Percentiles rank a stretch among this genome's conserved stretches.
These are phyloP conservation scores for Mucor saturninus DNA, from an alignment of 371 early-diverging fungal genomes.

Conservation along the genomic window DNA sequence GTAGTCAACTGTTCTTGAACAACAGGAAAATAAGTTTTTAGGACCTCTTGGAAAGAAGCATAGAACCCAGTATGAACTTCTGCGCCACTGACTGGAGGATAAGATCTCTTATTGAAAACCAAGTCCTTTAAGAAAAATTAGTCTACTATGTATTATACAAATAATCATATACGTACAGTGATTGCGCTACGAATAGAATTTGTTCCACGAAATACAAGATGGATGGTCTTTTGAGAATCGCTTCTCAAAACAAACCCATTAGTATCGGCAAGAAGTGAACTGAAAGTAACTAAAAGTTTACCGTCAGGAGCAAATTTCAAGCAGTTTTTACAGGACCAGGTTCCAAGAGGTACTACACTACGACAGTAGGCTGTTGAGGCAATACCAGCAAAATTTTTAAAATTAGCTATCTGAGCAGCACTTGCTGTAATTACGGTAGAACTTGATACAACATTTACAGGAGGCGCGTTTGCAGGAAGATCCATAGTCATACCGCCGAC, in stretches of 20 bases:
- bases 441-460: not conserved
- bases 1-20: conserved; percentile 20
- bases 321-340: conserved; percentile 31
- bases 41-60: conserved; percentile 13
- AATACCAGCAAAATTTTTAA: conserved; percentile 18
- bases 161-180: conserved; percentile 8
- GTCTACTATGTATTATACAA: not conserved
- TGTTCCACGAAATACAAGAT: conserved; percentile 34
- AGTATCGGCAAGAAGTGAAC: conserved; percentile 22
- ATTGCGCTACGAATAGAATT: conserved; percentile 31
- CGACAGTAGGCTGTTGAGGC: conserved; percentile 32
- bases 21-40: conserved; percentile 14
- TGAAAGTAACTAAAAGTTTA: conserved; percentile 27
- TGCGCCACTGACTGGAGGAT: conserved; percentile 31
- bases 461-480: conserved; percentile 15
- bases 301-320: conserved; percentile 27
- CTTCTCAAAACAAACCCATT: conserved; percentile 32
- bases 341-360: conserved; percentile 10
- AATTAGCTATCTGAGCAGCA: conserved; percentile 5
- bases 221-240: conserved; percentile 29
- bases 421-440: conserved; percentile 6
- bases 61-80: conserved; percentile 33
- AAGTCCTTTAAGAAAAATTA: conserved; percentile 13
- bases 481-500: conserved; percentile 22
- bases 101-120: conserved; percentile 13